Evolutionary conservation across 352 stramenopile species (phyloP).

Genomic region (Pythium volutum): DNA sequence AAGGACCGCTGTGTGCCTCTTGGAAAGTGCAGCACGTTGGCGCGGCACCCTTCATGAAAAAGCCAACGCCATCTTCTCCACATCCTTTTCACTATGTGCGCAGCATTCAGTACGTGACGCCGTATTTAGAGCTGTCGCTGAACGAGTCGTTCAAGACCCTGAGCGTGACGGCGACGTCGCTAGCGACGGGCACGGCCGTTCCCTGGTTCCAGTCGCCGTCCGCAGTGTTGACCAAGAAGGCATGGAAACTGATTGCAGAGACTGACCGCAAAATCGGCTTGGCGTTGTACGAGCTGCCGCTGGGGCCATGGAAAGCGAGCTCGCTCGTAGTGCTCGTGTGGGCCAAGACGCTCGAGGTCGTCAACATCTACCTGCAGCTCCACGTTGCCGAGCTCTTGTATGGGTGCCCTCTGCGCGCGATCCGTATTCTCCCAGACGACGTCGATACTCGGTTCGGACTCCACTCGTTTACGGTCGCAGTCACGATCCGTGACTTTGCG

Average conservation of each 20-base stretch:
- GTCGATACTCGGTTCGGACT: slow-evolving; percentile 40
- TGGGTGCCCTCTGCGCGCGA: slow-evolving; percentile 28
- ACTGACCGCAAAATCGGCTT: slow-evolving; percentile 40
- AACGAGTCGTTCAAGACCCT: slow-evolving; percentile 18
- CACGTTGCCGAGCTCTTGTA: slow-evolving; percentile 48
- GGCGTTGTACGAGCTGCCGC: slow-evolving; percentile 45
- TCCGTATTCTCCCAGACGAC: slow-evolving; percentile 35
- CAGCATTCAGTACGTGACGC: not conserved
- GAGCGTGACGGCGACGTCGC: slow-evolving; percentile 21
- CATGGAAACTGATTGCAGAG: slow-evolving; percentile 41
- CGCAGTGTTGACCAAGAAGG: slow-evolving; percentile 13
- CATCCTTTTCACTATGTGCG: slow-evolving; percentile 21
- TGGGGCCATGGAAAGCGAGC: slow-evolving; percentile 39
- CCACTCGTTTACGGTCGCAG: slow-evolving; percentile 43
- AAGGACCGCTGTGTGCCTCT: slow-evolving; percentile 19
- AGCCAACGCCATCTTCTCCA: not conserved
- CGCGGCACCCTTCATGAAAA: not conserved
- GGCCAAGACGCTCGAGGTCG: slow-evolving; percentile 38
- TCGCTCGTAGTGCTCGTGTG: slow-evolving; percentile 53
- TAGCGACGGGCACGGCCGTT: slow-evolving; percentile 14
- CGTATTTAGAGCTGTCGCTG: slow-evolving; percentile 16
- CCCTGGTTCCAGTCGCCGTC: slow-evolving; percentile 16
- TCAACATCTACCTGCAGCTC: slow-evolving; percentile 46
- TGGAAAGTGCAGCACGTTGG: slow-evolving; percentile 19
- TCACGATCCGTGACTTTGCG: slow-evolving; percentile 44